Evolutionary conservation across 441 rosid species (phyloP).

Genomic region (Erodium trifolium): DNA sequence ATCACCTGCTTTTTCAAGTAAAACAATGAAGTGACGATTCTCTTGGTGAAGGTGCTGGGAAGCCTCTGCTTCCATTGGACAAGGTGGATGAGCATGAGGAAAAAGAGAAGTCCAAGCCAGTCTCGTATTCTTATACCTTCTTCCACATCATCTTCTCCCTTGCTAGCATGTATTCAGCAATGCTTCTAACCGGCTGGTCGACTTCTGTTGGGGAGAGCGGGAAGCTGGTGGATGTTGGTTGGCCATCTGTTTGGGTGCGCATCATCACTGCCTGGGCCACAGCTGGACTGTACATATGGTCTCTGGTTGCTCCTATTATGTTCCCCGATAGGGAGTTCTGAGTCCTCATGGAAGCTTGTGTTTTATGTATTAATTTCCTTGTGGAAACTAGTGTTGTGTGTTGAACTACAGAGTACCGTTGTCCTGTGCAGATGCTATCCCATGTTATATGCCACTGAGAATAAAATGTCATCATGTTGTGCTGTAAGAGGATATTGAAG

Average conservation of each 20-base stretch:
- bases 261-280: constrained; percentile 89
- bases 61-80: constrained; percentile 48
- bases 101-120: constrained; percentile 55
- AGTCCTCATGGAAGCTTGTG: background rate
- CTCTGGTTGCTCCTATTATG: constrained; percentile 61
- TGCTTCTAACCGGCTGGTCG: constrained; percentile 97
- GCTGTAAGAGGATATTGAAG: too few species aligned
- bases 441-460: background rate
- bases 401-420: background rate
- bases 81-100: constrained; percentile 52
- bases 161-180: constrained; percentile 95
- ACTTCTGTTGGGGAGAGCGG: constrained; percentile 55
- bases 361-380: background rate
- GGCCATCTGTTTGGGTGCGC: constrained; percentile 98
- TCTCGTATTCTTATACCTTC: constrained; percentile 77
- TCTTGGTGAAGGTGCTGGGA: constrained; percentile 34
- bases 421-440: background rate
- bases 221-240: constrained; percentile 77
- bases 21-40: background rate
- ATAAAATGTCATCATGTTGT: background rate
- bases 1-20: too few species aligned
- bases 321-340: constrained; percentile 75
- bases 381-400: background rate
- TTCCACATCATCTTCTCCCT: constrained; percentile 90
- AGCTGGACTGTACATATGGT: constrained; percentile 71